Evolutionary conservation across 208 protist genomes (phyloP).

Genomic region (Crithidia thermophila): DNA sequence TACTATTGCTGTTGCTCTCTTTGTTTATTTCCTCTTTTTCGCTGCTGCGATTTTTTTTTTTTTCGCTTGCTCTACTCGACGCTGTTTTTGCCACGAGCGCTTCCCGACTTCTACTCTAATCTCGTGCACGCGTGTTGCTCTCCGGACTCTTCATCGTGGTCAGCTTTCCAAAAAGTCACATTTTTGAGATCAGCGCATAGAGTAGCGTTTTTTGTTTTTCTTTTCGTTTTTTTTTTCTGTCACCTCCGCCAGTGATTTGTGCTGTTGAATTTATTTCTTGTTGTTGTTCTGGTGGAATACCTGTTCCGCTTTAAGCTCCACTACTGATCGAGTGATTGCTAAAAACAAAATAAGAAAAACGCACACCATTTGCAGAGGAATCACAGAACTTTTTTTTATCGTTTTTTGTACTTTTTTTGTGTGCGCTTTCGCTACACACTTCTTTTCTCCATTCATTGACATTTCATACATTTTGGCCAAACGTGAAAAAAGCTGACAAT

Average conservation of each 20-base stretch:
- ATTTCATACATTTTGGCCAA: too few relatives aligned
- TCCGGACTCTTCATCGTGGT: too few relatives aligned
- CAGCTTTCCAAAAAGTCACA: too few relatives aligned
- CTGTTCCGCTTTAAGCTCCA: background rate
- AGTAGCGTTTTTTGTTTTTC: background rate
- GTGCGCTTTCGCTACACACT: background rate
- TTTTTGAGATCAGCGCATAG: too few relatives aligned
- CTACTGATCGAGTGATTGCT: constrained; percentile 6
- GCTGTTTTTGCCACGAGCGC: too few relatives aligned
- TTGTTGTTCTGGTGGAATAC: too few relatives aligned
- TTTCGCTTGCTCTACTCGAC: background rate
- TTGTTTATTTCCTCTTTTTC: background rate
- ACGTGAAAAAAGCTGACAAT: too few relatives aligned
- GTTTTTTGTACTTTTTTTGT: background rate
- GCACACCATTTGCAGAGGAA: too few relatives aligned
- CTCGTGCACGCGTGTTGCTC: too few relatives aligned
- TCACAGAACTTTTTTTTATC: background rate
- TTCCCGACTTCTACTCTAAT: too few relatives aligned
- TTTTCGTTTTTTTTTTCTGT: constrained; percentile 4
- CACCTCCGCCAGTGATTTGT: background rate
- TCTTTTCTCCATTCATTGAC: background rate
- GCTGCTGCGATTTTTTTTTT: background rate
- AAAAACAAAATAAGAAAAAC: background rate
- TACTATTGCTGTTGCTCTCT: background rate
- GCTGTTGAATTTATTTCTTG: constrained; percentile 1